A percentile compares a stretch with the other conserved stretches of the same genome.
These are phyloP conservation scores for Penicillium argentinense DNA, from an alignment of 495 filamentous ascomycete species.

Conservation along the genomic window DNA sequence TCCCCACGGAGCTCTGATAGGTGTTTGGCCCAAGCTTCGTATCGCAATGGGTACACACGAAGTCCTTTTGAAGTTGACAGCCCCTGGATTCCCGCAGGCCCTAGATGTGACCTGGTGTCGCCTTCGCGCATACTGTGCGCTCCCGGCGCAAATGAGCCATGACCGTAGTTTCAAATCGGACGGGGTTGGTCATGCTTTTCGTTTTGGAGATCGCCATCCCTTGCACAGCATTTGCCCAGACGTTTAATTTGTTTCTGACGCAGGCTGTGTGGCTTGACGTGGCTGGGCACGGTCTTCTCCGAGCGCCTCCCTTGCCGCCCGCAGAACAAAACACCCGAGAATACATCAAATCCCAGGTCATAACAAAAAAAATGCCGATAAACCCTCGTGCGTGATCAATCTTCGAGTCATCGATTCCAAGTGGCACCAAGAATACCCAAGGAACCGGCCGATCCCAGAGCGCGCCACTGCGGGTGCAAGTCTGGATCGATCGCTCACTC, in stretches of 20 bases:
- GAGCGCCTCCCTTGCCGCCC: neutral
- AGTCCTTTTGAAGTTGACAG: neutral
- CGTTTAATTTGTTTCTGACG: conserved; percentile 1
- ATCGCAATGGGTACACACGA: no score
- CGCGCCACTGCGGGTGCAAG: conserved; percentile 6
- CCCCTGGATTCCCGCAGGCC: conserved; percentile 13
- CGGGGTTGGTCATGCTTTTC: conserved; percentile 5
- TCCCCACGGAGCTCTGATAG: neutral
- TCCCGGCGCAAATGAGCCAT: neutral
- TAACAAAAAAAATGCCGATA: no score
- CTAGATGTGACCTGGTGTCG: neutral
- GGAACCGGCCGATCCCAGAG: conserved; percentile 6
- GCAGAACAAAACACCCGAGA: conserved; percentile 2
- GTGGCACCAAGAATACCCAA: neutral
- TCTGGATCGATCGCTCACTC: conserved; percentile 23
- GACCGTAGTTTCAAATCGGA: neutral
- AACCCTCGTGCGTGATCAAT: neutral
- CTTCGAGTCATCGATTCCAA: conserved; percentile 20
- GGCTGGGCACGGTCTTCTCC: conserved; percentile 13
- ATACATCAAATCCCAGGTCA: no score
- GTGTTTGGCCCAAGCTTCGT: neutral
- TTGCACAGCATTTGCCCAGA: neutral
- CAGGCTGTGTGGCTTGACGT: conserved; percentile 5
- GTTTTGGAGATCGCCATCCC: neutral
- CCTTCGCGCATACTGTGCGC: neutral